phyloP scores from a whole-genome alignment of 2,329 filamentous ascomycete genomes.

The Fusarium haematococcum region DNA sequence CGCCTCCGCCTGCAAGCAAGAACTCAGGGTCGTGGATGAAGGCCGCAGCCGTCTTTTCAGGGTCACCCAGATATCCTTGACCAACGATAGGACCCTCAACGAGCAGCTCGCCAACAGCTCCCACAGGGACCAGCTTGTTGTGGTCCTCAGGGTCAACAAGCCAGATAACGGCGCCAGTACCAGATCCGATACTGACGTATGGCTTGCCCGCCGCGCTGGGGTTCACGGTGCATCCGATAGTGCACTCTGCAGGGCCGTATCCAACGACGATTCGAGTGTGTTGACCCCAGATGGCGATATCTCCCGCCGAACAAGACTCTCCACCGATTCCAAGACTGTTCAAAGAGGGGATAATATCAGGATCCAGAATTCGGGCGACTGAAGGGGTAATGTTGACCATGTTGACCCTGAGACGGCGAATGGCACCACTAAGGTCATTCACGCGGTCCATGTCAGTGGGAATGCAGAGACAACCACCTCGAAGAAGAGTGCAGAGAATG shows the following conservation, averaged over 20 bases:
- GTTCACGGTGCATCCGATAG: conserved; percentile 64
- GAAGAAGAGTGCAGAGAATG: conserved; percentile 63
- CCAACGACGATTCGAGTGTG: conserved; percentile 62
- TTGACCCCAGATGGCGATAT: conserved; percentile 61
- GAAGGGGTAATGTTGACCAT: conserved; percentile 64
- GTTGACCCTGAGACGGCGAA: conserved; percentile 58
- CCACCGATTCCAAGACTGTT: conserved; percentile 63
- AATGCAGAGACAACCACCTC: conserved; percentile 65
- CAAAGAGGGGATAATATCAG: conserved; percentile 58
- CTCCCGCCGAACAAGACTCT: conserved; percentile 64
- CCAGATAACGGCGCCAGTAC: conserved; percentile 62
- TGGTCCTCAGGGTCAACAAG: conserved; percentile 62
- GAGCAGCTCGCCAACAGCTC: conserved; percentile 64
- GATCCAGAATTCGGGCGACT: conserved; percentile 60
- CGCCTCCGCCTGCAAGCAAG: conserved; percentile 55
- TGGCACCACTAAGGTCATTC: conserved; percentile 61
- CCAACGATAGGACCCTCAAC: conserved; percentile 71
- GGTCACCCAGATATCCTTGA: conserved; percentile 70
- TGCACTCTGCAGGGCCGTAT: conserved; percentile 67
- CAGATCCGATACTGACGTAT: conserved; percentile 58
- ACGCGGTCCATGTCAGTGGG: conserved; percentile 66
- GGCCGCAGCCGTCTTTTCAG: conserved; percentile 65
- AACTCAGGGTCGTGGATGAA: conserved; percentile 70
- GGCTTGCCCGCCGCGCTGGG: conserved; percentile 51
- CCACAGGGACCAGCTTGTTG: conserved; percentile 60